These are phyloP conservation scores for Lipomyces yamanashiensis DNA, from an alignment of 805 yeast genomes.

Conservation along the genomic window DNA sequence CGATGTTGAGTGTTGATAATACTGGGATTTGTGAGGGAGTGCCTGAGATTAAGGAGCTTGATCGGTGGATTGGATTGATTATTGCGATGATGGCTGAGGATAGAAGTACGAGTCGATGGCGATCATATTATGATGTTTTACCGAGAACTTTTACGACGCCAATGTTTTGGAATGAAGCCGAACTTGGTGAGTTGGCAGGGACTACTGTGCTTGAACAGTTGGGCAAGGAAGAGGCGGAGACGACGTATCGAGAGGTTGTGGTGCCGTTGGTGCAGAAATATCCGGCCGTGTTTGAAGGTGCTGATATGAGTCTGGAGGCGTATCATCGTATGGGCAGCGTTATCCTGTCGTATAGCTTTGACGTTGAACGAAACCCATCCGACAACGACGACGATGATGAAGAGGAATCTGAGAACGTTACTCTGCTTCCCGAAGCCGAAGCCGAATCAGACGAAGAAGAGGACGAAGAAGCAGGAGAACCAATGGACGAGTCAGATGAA, in stretches of 20 bases:
- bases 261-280: constrained; percentile 49
- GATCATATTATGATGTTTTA: constrained; percentile 68
- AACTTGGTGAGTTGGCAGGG: constrained; percentile 64
- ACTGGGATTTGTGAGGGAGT: constrained; percentile 41
- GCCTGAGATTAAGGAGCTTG: constrained; percentile 43
- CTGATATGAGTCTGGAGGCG: constrained; percentile 54
- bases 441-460: constrained; percentile 40
- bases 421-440: constrained; percentile 29
- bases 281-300: constrained; percentile 34
- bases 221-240: constrained; percentile 70
- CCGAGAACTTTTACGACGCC: constrained; percentile 69
- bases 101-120: constrained; percentile 64
- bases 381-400: constrained; percentile 43
- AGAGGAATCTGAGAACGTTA: constrained; percentile 42
- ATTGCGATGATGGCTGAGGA: constrained; percentile 68
- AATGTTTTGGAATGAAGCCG: constrained; percentile 78
- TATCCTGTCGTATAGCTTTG: constrained; percentile 90
- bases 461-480: constrained; percentile 21
- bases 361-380: constrained; percentile 54
- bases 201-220: constrained; percentile 71
- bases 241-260: constrained; percentile 57
- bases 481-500: constrained; percentile 6
- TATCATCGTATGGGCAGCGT: constrained; percentile 77
- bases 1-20: constrained; percentile 64
- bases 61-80: constrained; percentile 81